Evolutionary conservation across 805 yeast species (phyloP), one percentile per base, ranked within the genome.

Genomic region (Yamadazyma phyllophila): DNA sequence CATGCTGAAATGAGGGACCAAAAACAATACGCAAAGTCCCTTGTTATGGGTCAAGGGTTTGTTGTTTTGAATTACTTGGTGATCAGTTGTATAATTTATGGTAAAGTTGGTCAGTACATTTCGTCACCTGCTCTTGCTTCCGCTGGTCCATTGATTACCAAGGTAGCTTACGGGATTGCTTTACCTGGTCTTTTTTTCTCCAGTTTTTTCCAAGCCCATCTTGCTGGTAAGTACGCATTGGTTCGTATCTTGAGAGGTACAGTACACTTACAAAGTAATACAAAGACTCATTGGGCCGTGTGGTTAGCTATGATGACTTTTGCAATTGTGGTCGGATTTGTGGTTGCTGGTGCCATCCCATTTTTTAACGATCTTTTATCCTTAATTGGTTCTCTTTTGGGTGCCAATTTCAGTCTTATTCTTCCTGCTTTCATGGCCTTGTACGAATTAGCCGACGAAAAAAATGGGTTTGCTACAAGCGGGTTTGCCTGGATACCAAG

Each of bases 1-100:
- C 51, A 48, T 33, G 45, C 51, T 17, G 51, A 48, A 31, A 48
- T 48, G 51, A 37, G 15, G n/a, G 46, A 48, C 13, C 51, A 48
- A 44, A 41, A 29, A 27, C 26, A 48, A 16, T 48, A 48, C 14
- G 14, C 26, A 16, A 48, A 48, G 24, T 36, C 51, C 10, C 41
- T 48, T 33, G 31, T 36, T 11, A 9, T 48, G 29, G 51, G 46
- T 10, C 48, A 48, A 37, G 51, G 48, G 4, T 48, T 48, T 37
- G 43, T 42, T n/a, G 48, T 44, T n/a, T 44, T 44, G 31, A 48
- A 41, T 15, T 48, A 48, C 30, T 27, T 48, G 34, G 46, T 35
- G 6, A 33, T 48, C 38, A 38, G 51, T 38, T 37, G 45, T 17
- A 44, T 48, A 24, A 45, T 48, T 12, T 48, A 48, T 16, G 48